Evolutionary conservation across 352 stramenopile genomes (phyloP).

Genomic region (Pseudoperonospora humuli): DNA sequence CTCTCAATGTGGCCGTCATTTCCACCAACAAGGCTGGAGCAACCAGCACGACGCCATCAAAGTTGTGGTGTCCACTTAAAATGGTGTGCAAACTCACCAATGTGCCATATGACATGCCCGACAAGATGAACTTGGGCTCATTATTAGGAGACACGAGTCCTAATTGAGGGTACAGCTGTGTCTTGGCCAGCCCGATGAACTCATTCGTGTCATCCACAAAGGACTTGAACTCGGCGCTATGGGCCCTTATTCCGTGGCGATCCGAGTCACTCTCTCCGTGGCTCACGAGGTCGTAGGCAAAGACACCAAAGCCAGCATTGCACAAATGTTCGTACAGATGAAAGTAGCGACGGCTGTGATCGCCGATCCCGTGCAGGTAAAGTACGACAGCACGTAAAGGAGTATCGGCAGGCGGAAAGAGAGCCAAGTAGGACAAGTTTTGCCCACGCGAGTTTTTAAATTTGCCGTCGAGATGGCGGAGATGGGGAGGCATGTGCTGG

Average conservation of each 20-base stretch:
- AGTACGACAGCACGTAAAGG: constrained; percentile 35
- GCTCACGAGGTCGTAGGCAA: constrained; percentile 42
- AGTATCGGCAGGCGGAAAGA: constrained; percentile 20
- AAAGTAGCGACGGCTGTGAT: constrained; percentile 39
- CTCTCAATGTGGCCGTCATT: constrained; percentile 32
- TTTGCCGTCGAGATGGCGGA: constrained; percentile 27
- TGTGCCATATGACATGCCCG: constrained; percentile 57
- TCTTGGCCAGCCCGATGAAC: constrained; percentile 32
- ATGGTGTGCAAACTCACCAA: constrained; percentile 53
- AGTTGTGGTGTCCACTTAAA: constrained; percentile 34
- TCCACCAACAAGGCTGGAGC: constrained; percentile 50
- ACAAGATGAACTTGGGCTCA: constrained; percentile 36
- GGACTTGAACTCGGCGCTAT: constrained; percentile 31
- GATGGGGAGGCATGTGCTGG: constrained; percentile 28
- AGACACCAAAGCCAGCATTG: constrained; percentile 28
- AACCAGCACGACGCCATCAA: constrained; percentile 43
- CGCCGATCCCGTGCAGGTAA: constrained; percentile 44
- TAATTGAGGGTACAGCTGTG: constrained; percentile 23
- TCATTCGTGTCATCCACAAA: constrained; percentile 51
- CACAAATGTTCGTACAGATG: constrained; percentile 37
- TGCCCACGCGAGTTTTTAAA: constrained; percentile 37
- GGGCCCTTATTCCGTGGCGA: constrained; percentile 21
- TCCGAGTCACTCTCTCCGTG: constrained; percentile 38
- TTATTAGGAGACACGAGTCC: background rate
- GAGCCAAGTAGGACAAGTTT: constrained; percentile 31